Evolutionary conservation across 345 rosid species (phyloP).

Genomic region (Populus euphratica): DNA sequence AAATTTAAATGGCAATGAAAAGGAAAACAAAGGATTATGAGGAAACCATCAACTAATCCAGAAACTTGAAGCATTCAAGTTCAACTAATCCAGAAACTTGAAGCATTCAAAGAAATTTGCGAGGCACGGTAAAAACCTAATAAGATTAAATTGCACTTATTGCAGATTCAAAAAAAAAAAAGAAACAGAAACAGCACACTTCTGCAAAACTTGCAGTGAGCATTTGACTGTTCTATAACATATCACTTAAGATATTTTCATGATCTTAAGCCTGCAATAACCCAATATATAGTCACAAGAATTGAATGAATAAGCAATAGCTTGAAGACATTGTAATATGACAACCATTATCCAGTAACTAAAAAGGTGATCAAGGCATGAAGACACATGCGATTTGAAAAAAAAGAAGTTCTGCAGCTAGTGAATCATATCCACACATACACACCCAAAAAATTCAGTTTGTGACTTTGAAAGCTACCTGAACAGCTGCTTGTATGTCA

Average conservation of each 20-base stretch:
- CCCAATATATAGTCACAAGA: not conserved
- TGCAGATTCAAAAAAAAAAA: not conserved
- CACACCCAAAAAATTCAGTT: not conserved
- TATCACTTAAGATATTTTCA: not conserved
- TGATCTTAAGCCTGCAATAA: not conserved
- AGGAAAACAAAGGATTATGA: not conserved
- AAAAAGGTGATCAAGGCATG: not conserved
- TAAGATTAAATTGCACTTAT: not conserved
- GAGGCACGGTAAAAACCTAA: not conserved
- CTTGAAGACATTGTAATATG: not conserved
- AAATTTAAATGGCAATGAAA: not conserved
- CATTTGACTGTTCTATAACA: not conserved
- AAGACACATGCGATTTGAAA: not conserved
- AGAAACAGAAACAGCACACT: not conserved
- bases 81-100: not conserved
- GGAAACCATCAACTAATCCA: not conserved
- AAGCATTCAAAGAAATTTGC: not conserved
- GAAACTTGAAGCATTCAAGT: not conserved
- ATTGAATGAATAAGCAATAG: not conserved
- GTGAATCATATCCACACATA: not conserved
- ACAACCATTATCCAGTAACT: not conserved
- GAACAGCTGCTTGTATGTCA: slow-evolving; percentile 92
- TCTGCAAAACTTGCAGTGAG: not conserved
- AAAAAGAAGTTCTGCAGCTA: not conserved
- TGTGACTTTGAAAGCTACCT: slow-evolving; percentile 44